A percentile compares a stretch with the other conserved stretches of the same genome.
These are phyloP conservation scores for Populus deltoides DNA, from an alignment of 345 rosid species.

Conservation along the genomic window DNA sequence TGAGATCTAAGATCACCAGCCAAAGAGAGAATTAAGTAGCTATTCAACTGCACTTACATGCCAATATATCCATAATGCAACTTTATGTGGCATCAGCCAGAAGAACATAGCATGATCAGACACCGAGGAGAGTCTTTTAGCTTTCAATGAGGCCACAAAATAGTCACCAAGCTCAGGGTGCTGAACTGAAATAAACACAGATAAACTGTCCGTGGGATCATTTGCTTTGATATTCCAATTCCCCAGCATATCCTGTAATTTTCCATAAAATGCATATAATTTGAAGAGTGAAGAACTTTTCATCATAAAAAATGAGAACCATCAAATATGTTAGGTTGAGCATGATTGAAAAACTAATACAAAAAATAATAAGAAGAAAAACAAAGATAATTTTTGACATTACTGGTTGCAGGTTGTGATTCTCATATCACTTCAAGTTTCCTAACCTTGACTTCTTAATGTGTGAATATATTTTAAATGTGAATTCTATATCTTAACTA, in stretches of 20 bases:
- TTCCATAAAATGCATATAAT: not conserved
- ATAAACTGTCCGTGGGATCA: conserved; percentile 63
- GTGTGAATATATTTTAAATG: too few relatives aligned
- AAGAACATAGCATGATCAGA: conserved; percentile 62
- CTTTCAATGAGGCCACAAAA: conserved; percentile 69
- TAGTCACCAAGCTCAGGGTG: conserved; percentile 80
- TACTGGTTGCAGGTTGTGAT: not conserved
- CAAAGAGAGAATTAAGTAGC: not conserved
- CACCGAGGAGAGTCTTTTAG: conserved; percentile 40
- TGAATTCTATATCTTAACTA: too few relatives aligned
- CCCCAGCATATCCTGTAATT: conserved; percentile 80
- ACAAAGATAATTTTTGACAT: not conserved
- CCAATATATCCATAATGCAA: conserved; percentile 94
- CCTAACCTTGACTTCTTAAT: not conserved
- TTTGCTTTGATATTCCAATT: conserved; percentile 70
- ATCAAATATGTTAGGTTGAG: not conserved
- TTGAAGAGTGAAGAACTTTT: not conserved
- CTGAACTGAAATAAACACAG: conserved; percentile 57
- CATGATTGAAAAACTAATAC: too few relatives aligned
- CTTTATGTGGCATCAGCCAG: conserved; percentile 98
- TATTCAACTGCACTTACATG: conserved; percentile 57
- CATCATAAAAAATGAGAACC: not conserved
- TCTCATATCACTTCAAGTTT: not conserved
- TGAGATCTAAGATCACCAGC: not conserved
- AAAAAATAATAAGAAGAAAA: too few relatives aligned